phyloP scores from a whole-genome alignment of 495 filamentous ascomycete species.

The Penicillium paxilli region DNA sequence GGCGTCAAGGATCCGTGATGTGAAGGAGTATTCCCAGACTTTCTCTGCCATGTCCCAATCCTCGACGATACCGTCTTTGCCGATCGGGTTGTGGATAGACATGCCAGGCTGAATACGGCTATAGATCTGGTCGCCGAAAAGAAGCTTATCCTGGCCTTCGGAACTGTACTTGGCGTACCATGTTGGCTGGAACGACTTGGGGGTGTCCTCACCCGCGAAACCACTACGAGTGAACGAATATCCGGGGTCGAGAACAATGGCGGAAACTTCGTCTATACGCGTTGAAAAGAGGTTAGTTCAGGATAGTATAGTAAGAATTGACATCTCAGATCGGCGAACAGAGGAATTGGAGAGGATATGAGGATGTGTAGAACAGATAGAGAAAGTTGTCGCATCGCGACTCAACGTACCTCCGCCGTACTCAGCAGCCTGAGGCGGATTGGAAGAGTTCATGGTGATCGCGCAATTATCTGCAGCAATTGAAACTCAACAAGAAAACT shows the following conservation, averaged over 20 bases:
- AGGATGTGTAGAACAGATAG: too few species aligned
- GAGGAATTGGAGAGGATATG: too few species aligned
- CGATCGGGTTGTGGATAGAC: constrained; percentile 87
- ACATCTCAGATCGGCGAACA: too few species aligned
- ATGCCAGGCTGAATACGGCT: constrained; percentile 72
- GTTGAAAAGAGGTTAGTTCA: neutral
- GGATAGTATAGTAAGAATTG: too few species aligned
- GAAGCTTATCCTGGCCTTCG: constrained; percentile 55
- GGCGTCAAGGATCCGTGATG: constrained; percentile 69
- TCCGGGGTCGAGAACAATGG: constrained; percentile 93
- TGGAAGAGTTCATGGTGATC: constrained; percentile 46
- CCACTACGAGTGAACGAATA: constrained; percentile 89
- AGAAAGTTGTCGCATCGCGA: constrained; percentile 17
- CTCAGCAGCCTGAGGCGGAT: constrained; percentile 64
- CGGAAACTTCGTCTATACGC: constrained; percentile 87
- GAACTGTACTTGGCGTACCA: constrained; percentile 70
- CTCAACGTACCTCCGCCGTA: constrained; percentile 75
- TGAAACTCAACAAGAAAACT: too few species aligned
- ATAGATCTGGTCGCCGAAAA: constrained; percentile 87
- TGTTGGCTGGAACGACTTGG: constrained; percentile 88
- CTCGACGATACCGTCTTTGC: constrained; percentile 84
- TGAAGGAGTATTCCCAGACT: constrained; percentile 88
- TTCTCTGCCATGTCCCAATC: constrained; percentile 93
- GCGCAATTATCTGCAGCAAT: constrained; percentile 4
- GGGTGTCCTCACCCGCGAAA: constrained; percentile 95